Evolutionary conservation across 768 basidiomycete genomes (phyloP), one percentile per base, ranked within the genome.

Genomic region (Russula brevipes): DNA sequence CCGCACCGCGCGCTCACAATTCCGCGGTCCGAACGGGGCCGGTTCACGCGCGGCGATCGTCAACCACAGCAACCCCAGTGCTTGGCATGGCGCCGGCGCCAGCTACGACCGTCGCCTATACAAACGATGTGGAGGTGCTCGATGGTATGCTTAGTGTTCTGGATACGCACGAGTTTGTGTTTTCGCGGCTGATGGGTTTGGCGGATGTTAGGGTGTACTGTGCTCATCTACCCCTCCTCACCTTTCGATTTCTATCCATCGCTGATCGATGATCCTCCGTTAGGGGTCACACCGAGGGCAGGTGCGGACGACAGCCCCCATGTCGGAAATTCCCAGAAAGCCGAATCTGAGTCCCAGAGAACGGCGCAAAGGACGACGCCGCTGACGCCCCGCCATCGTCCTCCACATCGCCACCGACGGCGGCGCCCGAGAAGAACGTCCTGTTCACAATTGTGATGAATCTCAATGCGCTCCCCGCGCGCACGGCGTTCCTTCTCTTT

Each of bases 191-290:
- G 65, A 90, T 88, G 73, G 86, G 81, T 36, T 72, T 98, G 38
- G 88, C 92, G n/a, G 86, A 91, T 67, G 76, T 79, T 89, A 54
- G 93, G 92, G 58, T 98, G 96, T 94, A 71, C 69, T 81, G 2
- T 14, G 24, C 54, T 57, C 56, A n/a, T 44, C 24, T 24, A 24
- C 2, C 5, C 19, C 50, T 5, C 53, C 35, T 17, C n/a, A 8
- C n/a, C 17, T 11, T 10, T 47, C 14, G 1, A 4, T 30, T 17
- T 38, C 24, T 24, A 24, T 24, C 24, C 24, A 24, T 24, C 24
- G 24, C 24, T 5, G 24, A 24, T 24, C 24, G 24, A 24, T 24
- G 24, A 24, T 24, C 24, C 19, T 41, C 42, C 24, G 59, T 11
- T 63, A 89, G 88, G 87, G 87, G 78, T 83, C 45, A 88, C 83